These are phyloP conservation scores for Phaeosphaeria sp. DNA, from an alignment of 2,329 filamentous ascomycete genomes.

Conservation along the genomic window DNA sequence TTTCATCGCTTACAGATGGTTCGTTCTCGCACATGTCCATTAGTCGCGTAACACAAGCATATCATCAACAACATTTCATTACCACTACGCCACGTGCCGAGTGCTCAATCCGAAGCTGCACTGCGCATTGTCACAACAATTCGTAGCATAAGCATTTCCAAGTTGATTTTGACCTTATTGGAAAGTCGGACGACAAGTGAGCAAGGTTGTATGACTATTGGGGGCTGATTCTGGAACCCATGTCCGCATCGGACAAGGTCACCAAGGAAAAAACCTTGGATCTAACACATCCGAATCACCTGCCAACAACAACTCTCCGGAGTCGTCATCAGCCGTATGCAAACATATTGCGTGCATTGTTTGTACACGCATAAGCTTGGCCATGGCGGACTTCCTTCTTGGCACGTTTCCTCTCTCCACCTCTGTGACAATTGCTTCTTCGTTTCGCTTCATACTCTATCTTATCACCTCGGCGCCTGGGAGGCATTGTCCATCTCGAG, in stretches of 20 bases:
- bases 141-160: too few species aligned
- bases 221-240: neutral
- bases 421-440: neutral
- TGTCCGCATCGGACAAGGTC: neutral
- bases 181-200: neutral
- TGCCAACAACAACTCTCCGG: neutral
- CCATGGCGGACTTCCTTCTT: slow-evolving; percentile 4
- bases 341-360: slow-evolving; percentile 14
- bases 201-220: neutral
- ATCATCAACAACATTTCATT: too few species aligned
- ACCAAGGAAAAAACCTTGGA: neutral
- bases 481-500: neutral
- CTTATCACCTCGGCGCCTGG: neutral
- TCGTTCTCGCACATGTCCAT: too few species aligned
- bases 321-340: neutral
- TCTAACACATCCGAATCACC: neutral
- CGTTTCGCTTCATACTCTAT: neutral
- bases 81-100: too few species aligned
- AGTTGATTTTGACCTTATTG: too few species aligned
- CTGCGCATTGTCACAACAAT: too few species aligned
- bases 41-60: too few species aligned
- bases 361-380: slow-evolving; percentile 14
- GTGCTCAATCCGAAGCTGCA: too few species aligned
- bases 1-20: too few species aligned
- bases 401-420: slow-evolving; percentile 7